Percentiles rank a stretch among this genome's conserved stretches.
Evolutionary conservation across 1,284 basidiomycete genomes (phyloP).

Genomic region (Apiotrichum montevideense): DNA sequence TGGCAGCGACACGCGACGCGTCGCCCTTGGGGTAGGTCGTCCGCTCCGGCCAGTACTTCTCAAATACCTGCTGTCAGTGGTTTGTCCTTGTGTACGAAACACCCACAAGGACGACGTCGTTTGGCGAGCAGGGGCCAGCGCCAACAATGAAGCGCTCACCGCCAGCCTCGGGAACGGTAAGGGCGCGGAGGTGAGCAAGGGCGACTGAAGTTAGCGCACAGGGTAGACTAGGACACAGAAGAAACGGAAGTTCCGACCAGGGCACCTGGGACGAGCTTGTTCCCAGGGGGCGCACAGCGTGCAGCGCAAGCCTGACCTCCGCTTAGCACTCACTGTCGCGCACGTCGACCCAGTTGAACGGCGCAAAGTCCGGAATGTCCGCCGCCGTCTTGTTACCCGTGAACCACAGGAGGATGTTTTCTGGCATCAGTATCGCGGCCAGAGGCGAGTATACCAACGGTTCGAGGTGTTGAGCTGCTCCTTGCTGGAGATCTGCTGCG

Average conservation of each 20-base stretch:
- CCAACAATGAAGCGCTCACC: conserved; percentile 57
- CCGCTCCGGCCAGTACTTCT: conserved; percentile 28
- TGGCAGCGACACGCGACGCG: conserved; percentile 21
- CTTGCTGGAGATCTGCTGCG: conserved; percentile 53
- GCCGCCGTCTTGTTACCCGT: conserved; percentile 45
- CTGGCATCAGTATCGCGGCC: conserved; percentile 5
- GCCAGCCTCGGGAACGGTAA: conserved; percentile 55
- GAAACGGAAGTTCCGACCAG: no score
- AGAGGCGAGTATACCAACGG: conserved; percentile 19
- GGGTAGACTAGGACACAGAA: background rate
- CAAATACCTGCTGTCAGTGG: conserved; percentile 19
- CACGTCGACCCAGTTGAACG: conserved; percentile 56
- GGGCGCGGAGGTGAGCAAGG: conserved; percentile 55
- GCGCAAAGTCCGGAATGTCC: conserved; percentile 33
- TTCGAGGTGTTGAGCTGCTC: conserved; percentile 55
- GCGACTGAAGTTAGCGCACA: conserved; percentile 47
- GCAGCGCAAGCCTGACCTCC: no score
- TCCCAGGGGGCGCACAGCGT: no score
- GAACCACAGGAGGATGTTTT: conserved; percentile 43
- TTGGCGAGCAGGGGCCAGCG: conserved; percentile 39
- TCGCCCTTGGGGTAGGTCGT: conserved; percentile 35
- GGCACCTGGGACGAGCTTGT: no score
- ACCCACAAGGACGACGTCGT: conserved; percentile 32
- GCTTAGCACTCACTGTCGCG: conserved; percentile 39
- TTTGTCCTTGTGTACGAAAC: background rate